Evolutionary conservation across 257 asterid genomes (phyloP).

Genomic region (Fraxinus anomala): DNA sequence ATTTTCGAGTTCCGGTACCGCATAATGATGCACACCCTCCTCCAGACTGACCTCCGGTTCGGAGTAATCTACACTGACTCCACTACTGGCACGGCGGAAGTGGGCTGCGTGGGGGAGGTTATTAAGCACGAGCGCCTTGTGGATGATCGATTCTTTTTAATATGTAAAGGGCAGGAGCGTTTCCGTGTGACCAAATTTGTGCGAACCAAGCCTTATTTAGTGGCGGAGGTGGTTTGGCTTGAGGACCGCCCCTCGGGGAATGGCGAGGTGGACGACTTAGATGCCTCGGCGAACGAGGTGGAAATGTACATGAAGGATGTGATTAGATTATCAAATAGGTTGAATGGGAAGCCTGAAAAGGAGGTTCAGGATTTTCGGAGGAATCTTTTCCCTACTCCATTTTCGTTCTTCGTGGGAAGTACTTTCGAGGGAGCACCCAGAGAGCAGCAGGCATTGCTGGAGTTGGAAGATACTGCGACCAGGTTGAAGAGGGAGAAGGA

Average conservation of each 20-base stretch:
- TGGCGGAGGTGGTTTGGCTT: slow-evolving; percentile 92
- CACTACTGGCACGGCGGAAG: slow-evolving; percentile 78
- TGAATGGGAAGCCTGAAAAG: slow-evolving; percentile 83
- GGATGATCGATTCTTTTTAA: slow-evolving; percentile 87
- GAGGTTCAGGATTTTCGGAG: slow-evolving; percentile 78
- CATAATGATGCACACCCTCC: slow-evolving; percentile 97
- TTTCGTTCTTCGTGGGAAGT: slow-evolving; percentile 89
- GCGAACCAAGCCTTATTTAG: slow-evolving; percentile 84
- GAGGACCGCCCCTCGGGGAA: slow-evolving; percentile 86
- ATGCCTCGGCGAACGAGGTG: slow-evolving; percentile 66
- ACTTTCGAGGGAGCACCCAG: slow-evolving; percentile 95
- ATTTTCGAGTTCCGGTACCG: slow-evolving; percentile 97
- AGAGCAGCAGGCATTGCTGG: slow-evolving; percentile 97
- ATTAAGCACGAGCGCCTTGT: slow-evolving; percentile 90
- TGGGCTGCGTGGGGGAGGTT: slow-evolving; percentile 96
- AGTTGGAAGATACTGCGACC: slow-evolving; percentile 82
- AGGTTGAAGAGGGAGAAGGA: slow-evolving; percentile 95
- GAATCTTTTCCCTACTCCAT: slow-evolving; percentile 91
- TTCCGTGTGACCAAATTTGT: slow-evolving; percentile 72
- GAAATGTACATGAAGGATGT: slow-evolving; percentile 87
- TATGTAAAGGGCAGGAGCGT: slow-evolving; percentile 95
- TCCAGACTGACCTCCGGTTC: slow-evolving; percentile 93
- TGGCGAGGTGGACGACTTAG: slow-evolving; percentile 66
- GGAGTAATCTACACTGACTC: slow-evolving; percentile 93
- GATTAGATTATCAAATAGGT: slow-evolving; percentile 76